These are phyloP conservation scores for Yamadazyma atmosphaerica DNA, from an alignment of 1,139 yeast genomes.

Conservation along the genomic window DNA sequence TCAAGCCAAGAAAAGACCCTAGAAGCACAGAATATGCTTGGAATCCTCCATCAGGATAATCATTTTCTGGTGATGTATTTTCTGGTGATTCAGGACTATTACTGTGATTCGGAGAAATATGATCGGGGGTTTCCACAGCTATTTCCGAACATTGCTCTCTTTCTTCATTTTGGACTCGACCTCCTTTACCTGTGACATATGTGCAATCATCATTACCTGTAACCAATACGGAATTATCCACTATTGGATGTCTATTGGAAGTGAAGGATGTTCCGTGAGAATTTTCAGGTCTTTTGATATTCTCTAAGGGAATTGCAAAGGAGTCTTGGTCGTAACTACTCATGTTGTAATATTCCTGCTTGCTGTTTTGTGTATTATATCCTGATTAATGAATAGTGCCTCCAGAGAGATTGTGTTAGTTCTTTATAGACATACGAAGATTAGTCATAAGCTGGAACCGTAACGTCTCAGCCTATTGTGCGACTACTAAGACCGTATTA, in stretches of 20 bases:
- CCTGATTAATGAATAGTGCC: too few species aligned
- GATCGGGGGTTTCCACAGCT: background rate
- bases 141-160: background rate
- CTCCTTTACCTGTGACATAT: background rate
- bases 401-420: too few species aligned
- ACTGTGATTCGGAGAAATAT: background rate
- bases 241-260: background rate
- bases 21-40: constrained; percentile 60
- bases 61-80: constrained; percentile 1
- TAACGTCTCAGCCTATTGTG: too few species aligned
- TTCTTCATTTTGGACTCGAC: too few species aligned
- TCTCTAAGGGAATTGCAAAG: background rate
- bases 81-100: background rate
- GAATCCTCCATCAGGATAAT: constrained; percentile 66
- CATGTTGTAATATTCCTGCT: background rate
- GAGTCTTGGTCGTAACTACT: too few species aligned
- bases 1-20: constrained; percentile 61
- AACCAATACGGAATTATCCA: background rate
- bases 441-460: too few species aligned
- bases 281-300: background rate
- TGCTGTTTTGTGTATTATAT: too few species aligned
- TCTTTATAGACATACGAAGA: too few species aligned
- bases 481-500: too few species aligned
- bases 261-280: background rate
- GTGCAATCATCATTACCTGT: background rate